Evolutionary conservation across 805 yeast genomes (phyloP), one percentile per base, ranked within the genome.

Genomic region (Metschnikowia chrysomelidarum): DNA sequence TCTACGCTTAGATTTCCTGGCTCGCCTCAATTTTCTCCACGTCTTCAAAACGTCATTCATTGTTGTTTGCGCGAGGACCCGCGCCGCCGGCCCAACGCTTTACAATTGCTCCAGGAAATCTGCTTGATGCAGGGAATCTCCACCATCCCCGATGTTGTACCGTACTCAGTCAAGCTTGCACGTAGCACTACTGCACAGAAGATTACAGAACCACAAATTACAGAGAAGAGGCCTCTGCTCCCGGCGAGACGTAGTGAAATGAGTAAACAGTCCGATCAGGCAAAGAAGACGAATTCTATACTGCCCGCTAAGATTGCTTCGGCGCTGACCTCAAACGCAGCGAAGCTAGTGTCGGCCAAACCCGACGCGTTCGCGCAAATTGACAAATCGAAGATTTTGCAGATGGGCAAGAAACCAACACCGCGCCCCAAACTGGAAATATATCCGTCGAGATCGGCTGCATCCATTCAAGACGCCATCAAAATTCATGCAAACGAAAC

Each of bases 51-150:
- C 51, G 57, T 84, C 16, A 81, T 85, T 24, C 66, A 73, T 15
- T 77, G 76, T 38, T 63, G 82, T 49, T 57, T 85, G 41, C 67
- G 78, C 34, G 82, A 71, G 24, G 80, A 82, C 51, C 93, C 93
- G 3, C 65, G 75, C 28, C 67, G 76, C 38, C 71, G 95, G 51
- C 95, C 95, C 7, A 82, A 79, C 41, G 80, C 80, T 3, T 78
- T 75, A 39, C 91, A 84, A 54, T 64, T 83, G 16, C 57, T 85
- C 19, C 85, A 78, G 32, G 89, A 83, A 54, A 65, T 83, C 5
- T 76, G 82, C 41, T 66, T 67, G 32, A 75, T 84, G 75, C 73
- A 77, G 55, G 73, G 75, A 14, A 38, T 46, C 11, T 52, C 64
- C 9, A 69, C 69, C 20, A 42, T 62, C 24, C 68, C 75, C 1